phyloP scores from a whole-genome alignment of 163 green algal species.

The Scenedesmus sp. region DNA sequence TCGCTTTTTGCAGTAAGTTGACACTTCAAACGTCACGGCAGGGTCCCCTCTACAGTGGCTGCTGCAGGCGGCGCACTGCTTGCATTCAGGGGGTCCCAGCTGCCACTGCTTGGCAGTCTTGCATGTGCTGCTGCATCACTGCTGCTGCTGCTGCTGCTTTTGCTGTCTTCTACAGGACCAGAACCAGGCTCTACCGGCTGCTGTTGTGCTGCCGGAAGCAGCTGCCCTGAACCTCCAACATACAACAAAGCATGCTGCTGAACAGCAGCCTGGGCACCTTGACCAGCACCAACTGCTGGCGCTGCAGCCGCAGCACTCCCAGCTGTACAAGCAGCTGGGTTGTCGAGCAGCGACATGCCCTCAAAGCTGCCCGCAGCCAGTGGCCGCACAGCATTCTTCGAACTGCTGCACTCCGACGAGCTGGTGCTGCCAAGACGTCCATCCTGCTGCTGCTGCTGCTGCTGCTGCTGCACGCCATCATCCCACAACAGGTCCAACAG shows the following conservation, averaged over 20 bases:
- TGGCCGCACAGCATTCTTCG: background rate
- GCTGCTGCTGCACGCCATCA: background rate
- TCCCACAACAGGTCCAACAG: background rate
- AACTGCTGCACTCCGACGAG: background rate
- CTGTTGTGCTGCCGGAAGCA: background rate
- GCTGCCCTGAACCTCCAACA: background rate
- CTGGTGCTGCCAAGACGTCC: background rate
- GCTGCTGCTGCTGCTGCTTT: background rate
- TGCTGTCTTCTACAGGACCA: background rate
- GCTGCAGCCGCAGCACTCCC: background rate
- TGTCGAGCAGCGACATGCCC: background rate
- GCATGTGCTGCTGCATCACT: background rate
- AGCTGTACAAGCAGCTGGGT: background rate
- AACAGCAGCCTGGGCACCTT: background rate
- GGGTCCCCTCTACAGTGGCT: background rate
- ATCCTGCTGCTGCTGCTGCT: background rate
- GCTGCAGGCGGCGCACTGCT: conserved; percentile 3
- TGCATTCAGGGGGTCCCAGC: conserved; percentile 13
- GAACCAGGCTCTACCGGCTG: background rate
- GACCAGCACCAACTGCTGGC: background rate
- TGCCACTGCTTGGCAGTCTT: conserved; percentile 5
- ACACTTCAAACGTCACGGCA: background rate
- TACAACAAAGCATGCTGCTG: background rate
- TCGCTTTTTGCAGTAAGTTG: no score
- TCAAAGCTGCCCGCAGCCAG: background rate